A percentile compares a stretch with the other conserved stretches of the same genome.
Conservation (phyloP, 2,329 filamentous ascomycete species). For the Fusarium pilosicola region DNA sequence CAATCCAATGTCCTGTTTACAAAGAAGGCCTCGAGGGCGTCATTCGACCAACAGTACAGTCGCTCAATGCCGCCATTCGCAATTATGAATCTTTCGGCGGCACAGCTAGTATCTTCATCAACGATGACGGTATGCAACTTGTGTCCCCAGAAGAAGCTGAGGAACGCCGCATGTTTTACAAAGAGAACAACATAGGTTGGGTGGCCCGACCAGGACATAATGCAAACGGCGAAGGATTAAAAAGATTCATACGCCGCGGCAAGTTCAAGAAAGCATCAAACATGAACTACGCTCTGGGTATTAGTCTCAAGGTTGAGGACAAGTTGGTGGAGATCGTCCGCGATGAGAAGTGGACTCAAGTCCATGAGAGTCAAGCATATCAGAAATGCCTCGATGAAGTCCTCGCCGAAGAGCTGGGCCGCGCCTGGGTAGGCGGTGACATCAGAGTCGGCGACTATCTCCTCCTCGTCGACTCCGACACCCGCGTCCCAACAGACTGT, state of each 20-base stretch:
- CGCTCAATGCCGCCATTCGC: slow-evolving; percentile 66
- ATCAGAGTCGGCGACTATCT: background rate
- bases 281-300: slow-evolving; percentile 71
- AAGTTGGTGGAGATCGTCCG: slow-evolving; percentile 47
- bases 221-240: background rate
- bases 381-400: background rate
- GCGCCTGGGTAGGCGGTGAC: background rate
- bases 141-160: slow-evolving; percentile 59
- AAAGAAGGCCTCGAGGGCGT: slow-evolving; percentile 49
- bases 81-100: slow-evolving; percentile 70
- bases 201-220: slow-evolving; percentile 56
- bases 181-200: slow-evolving; percentile 67
- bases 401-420: background rate
- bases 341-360: background rate
- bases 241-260: slow-evolving; percentile 63
- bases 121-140: slow-evolving; percentile 74
- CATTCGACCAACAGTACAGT: slow-evolving; percentile 64
- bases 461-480: slow-evolving; percentile 63
- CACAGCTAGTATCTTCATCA: slow-evolving; percentile 73
- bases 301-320: slow-evolving; percentile 65
- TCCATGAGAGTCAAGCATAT: background rate
- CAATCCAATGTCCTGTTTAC: slow-evolving; percentile 58
- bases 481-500: slow-evolving; percentile 70
- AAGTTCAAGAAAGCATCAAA: slow-evolving; percentile 74
- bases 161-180: slow-evolving; percentile 64